Evolutionary conservation across 176 grass and related monocot species (phyloP).

Genomic region (barley (Hordeum vulgare)): DNA sequence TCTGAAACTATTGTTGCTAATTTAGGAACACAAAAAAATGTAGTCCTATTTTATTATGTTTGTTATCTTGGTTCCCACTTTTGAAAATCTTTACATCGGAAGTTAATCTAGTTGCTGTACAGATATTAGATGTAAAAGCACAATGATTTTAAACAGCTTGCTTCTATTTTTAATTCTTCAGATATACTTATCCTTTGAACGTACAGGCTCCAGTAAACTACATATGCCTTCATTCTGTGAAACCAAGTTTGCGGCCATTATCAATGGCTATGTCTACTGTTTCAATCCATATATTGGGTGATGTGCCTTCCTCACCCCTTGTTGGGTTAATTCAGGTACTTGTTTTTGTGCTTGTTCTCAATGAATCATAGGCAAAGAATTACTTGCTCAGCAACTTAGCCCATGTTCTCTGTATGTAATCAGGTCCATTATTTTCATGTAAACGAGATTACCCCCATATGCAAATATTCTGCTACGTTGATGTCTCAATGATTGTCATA

Average conservation of each 20-base stretch:
- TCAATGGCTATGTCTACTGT: constrained; percentile 98
- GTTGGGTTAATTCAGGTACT: constrained; percentile 90
- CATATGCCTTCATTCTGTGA: constrained; percentile 89
- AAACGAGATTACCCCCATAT: constrained; percentile 1
- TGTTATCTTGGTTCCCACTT: background rate
- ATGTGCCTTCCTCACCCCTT: constrained; percentile 93
- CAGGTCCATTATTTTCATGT: no score
- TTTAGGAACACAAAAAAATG: background rate
- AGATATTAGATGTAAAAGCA: background rate
- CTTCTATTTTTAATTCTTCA: background rate
- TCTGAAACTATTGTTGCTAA: background rate
- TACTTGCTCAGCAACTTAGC: background rate
- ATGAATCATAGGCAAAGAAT: background rate
- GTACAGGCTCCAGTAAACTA: constrained; percentile 95
- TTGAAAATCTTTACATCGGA: background rate
- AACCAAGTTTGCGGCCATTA: constrained; percentile 76
- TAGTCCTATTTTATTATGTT: background rate
- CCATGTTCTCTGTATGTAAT: background rate
- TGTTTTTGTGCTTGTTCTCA: background rate
- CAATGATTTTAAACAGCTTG: background rate
- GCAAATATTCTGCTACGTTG: background rate
- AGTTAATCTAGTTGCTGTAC: constrained; percentile 1
- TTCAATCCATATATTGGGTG: constrained; percentile 98
- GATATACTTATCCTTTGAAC: constrained; percentile 1
- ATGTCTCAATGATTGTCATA: background rate